Evolutionary conservation across 306 rosid species (phyloP), one percentile per base, ranked within the genome.

Genomic region (Vigna hirtella): DNA sequence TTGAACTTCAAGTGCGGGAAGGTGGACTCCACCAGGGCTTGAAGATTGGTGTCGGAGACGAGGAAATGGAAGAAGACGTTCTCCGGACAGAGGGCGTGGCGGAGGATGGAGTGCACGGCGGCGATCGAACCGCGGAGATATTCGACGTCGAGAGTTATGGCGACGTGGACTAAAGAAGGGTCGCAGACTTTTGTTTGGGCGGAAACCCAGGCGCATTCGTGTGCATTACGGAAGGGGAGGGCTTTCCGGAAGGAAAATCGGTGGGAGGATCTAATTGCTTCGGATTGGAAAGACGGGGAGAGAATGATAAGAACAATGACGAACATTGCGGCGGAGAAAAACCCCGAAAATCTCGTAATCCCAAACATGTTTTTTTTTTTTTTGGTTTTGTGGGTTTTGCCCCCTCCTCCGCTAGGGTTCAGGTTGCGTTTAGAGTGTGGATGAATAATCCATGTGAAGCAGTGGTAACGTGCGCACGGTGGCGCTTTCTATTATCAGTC

Each of bases 121-220:
- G 94, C 94, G 80, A 90, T 81, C n/a, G 94, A 90, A 56, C 94
- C 94, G 12, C 94, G 94, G 57, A 90, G 90, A 56, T 90, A 90
- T 24, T 86, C 88, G 3, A 87, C 52, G 45, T 90, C 94, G 6
- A 90, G 94, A 7, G 91, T 90, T 16, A 90, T 90, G 18, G 91
- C 91, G 7, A 90, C 90, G 76, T 90, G 94, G 8, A 88, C 91
- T 45, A 90, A 66, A 71, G 82, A 78, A 6, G 91, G 91, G 78
- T 88, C 85, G 61, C 91, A 88, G 14, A 80, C 86, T 15, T 70
- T 56, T 64, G 42, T 6, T 36, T 45, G 16, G 50, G 5, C 50
- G 50, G 40, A 4, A 2, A 40, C 15, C 13, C 45, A 71, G 68
- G 72, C 52, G 50, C 94, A 90, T 83, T 84, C 64, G 34, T 62